Evolutionary conservation across 1,284 basidiomycete genomes (phyloP), one percentile per base, ranked within the genome.

Genomic region (Irpex sp.): DNA sequence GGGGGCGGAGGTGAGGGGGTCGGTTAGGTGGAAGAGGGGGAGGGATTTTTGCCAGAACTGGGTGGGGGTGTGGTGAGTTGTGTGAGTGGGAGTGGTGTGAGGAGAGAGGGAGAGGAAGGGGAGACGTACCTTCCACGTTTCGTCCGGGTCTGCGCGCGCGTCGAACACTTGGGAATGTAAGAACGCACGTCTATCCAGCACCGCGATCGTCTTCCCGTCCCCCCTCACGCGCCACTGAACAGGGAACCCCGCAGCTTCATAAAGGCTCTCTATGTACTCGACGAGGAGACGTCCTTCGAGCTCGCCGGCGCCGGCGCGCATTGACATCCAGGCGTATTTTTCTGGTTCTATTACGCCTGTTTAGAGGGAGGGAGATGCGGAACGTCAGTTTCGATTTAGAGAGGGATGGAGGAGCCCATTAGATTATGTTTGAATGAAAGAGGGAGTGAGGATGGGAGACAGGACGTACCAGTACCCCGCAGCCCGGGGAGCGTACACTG

Each of bases 291-390:
- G 49, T 23, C 14, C 49, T 18, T 51, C 12, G 39, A 18, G n/a
- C 5, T 51, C 12, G 49, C 28, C 28, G 4, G 28, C 28, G 28
- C 28, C 28, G 4, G 28, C 28, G 28, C 28, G 28, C 18, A 35
- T 18, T 18, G 37, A 28, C 54, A 60, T 51, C 59, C 59, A 60
- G 14, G 53, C 59, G 35, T 56, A 56, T 36, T 60, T 60, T 21
- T 53, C 59, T 23, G 59, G 59, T 53, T 60, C 59, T 39, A 60
- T 52, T 10, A 60, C 33, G 12, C 54, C 53, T 5, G 59, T 60
- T 28, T 3, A 5, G 4, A n/a, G n/a, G n/a, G n/a, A n/a, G 23
- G 23, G 23, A 23, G 23, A 23, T 23, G 23, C 23, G 23, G 23
- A 23, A 23, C 23, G 23, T 23, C 23, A 23, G 23, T 23, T 23